A percentile compares a stretch with the other conserved stretches of the same genome.
Conservation (phyloP, 1,284 basidiomycete genomes). For the Mycosarcoma maydis region DNA sequence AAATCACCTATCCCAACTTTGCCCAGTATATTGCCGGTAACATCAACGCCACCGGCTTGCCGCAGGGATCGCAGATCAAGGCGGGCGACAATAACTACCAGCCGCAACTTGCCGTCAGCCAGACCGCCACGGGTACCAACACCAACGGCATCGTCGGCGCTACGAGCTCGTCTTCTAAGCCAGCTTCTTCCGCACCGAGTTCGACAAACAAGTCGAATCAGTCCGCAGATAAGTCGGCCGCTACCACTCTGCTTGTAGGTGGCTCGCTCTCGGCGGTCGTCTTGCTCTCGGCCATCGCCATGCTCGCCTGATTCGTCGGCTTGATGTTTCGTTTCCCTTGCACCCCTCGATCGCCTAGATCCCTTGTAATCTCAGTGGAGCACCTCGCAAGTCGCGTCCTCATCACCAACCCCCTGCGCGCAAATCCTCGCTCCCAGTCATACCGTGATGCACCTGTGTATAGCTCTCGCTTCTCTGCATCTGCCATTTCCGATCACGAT, state of each 20-base stretch:
- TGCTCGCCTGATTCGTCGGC: constrained; percentile 25
- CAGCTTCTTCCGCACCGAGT: too few species aligned
- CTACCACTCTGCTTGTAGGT: constrained; percentile 3
- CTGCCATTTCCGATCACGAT: too few species aligned
- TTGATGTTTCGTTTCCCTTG: too few species aligned
- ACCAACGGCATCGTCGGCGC: constrained; percentile 16
- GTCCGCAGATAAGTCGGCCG: not conserved
- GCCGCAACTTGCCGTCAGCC: constrained; percentile 13
- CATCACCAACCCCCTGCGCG: too few species aligned
- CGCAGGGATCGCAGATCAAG: constrained; percentile 39
- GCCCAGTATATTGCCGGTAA: constrained; percentile 54
- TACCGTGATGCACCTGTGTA: too few species aligned
- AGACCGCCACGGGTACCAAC: constrained; percentile 23
- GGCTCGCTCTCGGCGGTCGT: constrained; percentile 8
- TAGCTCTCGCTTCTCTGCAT: too few species aligned
- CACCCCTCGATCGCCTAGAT: too few species aligned
- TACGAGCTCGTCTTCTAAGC: too few species aligned
- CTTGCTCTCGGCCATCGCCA: constrained; percentile 16
- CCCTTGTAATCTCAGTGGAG: too few species aligned
- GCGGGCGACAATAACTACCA: constrained; percentile 28
- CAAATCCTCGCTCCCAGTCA: too few species aligned
- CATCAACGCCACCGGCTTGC: constrained; percentile 53
- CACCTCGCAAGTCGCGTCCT: too few species aligned
- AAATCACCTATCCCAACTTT: constrained; percentile 65
- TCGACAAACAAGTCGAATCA: constrained; percentile 1